These are phyloP conservation scores for Fagopyrum esculentum DNA, from an alignment of 148 eudicot species.

Conservation along the genomic window DNA sequence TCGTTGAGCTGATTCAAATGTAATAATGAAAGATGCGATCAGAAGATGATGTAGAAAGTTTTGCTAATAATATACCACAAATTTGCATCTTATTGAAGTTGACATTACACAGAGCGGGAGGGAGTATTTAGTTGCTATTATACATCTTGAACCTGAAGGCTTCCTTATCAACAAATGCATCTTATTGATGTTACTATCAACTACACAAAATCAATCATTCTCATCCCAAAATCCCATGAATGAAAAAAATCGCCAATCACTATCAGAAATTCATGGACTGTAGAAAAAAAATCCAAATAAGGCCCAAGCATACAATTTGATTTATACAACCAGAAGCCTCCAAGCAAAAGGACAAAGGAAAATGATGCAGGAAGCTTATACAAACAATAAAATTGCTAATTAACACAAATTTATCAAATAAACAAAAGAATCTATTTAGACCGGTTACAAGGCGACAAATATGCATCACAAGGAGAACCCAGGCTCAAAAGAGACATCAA, in stretches of 20 bases:
- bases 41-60: not conserved
- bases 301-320: not conserved
- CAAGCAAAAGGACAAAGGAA: slow-evolving; percentile 1
- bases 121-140: too few relatives aligned
- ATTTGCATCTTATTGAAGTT: not conserved
- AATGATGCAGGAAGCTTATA: not conserved
- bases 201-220: not conserved
- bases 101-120: too few relatives aligned
- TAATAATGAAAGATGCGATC: not conserved
- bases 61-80: not conserved
- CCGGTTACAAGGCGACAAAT: not conserved
- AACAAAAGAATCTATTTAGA: slow-evolving; percentile 1
- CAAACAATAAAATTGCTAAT: not conserved
- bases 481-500: too few relatives aligned
- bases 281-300: not conserved
- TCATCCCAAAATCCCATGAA: slow-evolving; percentile 4
- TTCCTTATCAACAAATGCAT: too few relatives aligned
- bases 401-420: not conserved
- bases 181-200: too few relatives aligned
- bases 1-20: not conserved
- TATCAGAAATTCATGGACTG: not conserved
- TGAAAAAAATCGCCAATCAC: not conserved
- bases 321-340: slow-evolving; percentile 6
- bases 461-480: too few relatives aligned
- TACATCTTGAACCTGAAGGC: too few relatives aligned